Evolutionary conservation across 345 rosid genomes (phyloP), one percentile per base, ranked within the genome.

Genomic region (Lepidium aucheri): DNA sequence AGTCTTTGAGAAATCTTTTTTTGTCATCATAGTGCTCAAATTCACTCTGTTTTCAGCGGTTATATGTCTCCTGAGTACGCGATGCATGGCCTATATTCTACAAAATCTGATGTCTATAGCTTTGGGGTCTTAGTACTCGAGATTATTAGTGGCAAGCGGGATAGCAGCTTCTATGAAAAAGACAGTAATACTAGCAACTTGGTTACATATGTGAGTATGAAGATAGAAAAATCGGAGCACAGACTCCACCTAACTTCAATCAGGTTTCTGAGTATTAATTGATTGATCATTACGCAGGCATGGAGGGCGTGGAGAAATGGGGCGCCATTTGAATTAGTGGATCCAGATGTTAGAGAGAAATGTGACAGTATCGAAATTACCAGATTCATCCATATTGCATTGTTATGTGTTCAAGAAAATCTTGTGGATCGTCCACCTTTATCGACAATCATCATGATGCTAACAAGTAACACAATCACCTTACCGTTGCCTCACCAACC

Each of bases 11-110:
- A 53, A 53, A 28, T 14, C 11, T 54, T 56, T 59, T 59, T 13
- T n/a, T n/a, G n/a, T n/a, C n/a, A n/a, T n/a, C n/a, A n/a, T n/a
- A n/a, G n/a, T n/a, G n/a, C n/a, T n/a, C n/a, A n/a, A n/a, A n/a
- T n/a, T n/a, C n/a, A n/a, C n/a, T n/a, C n/a, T n/a, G n/a, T n/a
- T n/a, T n/a, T n/a, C n/a, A n/a, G 71, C 30, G 63, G 63, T 30
- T 65, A 65, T 15, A 65, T 53, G 69, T 14, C 51, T 15, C 70
- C 70, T 0, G 70, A 66, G 18, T 66, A 66, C 3, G 43, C 24
- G 2, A 41, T 53, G 44, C 63, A 33, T 8, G 63, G 63, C 34
- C 71, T 10, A n/a, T 52, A n/a, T n/a, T 66, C 70, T 0, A 43
- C 17, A 1, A 47, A 49, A 50, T 63, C 56, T 8, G 68, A 63